Conservation (phyloP, 345 rosid genomes). For the Salix caprea region DNA sequence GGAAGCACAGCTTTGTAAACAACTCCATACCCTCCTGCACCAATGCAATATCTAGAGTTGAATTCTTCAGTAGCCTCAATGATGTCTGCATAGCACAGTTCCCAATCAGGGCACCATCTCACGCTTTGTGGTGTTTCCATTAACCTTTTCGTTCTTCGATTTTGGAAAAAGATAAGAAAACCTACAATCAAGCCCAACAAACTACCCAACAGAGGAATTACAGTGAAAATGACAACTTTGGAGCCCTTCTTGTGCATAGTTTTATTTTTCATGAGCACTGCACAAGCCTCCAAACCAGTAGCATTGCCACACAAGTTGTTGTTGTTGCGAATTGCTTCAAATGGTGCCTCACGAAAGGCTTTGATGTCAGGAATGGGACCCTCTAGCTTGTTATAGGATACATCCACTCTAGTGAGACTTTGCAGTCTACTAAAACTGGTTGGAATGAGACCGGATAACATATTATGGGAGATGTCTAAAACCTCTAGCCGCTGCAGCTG, state of each 20-base stretch:
- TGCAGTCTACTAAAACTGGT: background rate
- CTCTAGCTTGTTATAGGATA: conserved; percentile 8
- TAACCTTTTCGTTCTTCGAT: no score
- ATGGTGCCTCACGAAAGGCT: conserved; percentile 18
- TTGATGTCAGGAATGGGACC: conserved; percentile 4
- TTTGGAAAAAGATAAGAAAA: background rate
- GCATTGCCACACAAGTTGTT: conserved; percentile 11
- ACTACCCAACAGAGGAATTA: background rate
- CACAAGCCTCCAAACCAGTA: conserved; percentile 7
- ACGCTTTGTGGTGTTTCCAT: background rate
- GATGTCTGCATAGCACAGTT: background rate
- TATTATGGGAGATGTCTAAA: conserved; percentile 7
- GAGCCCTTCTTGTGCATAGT: background rate
- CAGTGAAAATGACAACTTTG: background rate
- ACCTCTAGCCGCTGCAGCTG: background rate
- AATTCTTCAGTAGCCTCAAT: conserved; percentile 10
- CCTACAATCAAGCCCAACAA: background rate
- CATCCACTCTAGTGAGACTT: background rate
- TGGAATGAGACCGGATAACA: conserved; percentile 8
- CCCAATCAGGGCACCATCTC: background rate
- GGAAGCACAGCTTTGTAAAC: conserved; percentile 10
- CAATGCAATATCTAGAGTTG: conserved; percentile 2
- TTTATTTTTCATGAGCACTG: background rate
- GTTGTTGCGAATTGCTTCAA: conserved; percentile 12
- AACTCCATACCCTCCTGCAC: background rate